Evolutionary conservation across 768 basidiomycete species (phyloP).

Genomic region (Zangia roseola): DNA sequence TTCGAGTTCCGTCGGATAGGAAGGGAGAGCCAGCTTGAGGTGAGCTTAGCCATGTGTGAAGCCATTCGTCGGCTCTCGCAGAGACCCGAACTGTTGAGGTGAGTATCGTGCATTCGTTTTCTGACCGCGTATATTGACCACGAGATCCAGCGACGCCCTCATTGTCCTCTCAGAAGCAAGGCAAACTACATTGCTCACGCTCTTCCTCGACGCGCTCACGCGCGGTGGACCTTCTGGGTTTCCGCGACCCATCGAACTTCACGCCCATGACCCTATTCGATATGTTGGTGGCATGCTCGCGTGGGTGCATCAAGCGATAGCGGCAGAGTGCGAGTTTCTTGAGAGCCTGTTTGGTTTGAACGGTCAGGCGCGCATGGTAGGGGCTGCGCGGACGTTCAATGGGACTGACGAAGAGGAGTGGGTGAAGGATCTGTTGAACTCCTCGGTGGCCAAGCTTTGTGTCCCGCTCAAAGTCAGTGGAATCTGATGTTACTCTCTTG

Average conservation of each 20-base stretch:
- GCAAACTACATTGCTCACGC: slow-evolving; percentile 72
- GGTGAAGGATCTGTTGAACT: slow-evolving; percentile 79
- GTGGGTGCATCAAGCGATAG: slow-evolving; percentile 96
- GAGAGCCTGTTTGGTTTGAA: slow-evolving; percentile 79
- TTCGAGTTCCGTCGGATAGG: slow-evolving; percentile 83
- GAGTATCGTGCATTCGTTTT: slow-evolving; percentile 1
- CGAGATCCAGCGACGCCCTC: slow-evolving; percentile 64
- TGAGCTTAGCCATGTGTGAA: slow-evolving; percentile 62
- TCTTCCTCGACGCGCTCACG: slow-evolving; percentile 86
- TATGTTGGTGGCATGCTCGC: slow-evolving; percentile 99
- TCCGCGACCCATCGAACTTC: slow-evolving; percentile 93
- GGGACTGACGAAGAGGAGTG: slow-evolving; percentile 71
- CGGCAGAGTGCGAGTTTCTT: slow-evolving; percentile 91
- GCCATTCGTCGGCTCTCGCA: slow-evolving; percentile 71
- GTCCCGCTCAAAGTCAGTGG: slow-evolving; percentile 76
- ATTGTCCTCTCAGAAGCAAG: slow-evolving; percentile 76
- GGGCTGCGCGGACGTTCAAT: slow-evolving; percentile 57
- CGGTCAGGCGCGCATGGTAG: slow-evolving; percentile 61
- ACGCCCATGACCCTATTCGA: slow-evolving; percentile 95
- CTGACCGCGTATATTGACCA: background rate
- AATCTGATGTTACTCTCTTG: background rate
- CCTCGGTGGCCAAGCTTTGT: slow-evolving; percentile 78
- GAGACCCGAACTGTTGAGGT: slow-evolving; percentile 69
- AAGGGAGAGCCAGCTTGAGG: slow-evolving; percentile 71
- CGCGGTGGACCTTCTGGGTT: slow-evolving; percentile 82